Conservation (phyloP, 2,329 filamentous ascomycete genomes). For the Pseudocercospora eumusae region DNA sequence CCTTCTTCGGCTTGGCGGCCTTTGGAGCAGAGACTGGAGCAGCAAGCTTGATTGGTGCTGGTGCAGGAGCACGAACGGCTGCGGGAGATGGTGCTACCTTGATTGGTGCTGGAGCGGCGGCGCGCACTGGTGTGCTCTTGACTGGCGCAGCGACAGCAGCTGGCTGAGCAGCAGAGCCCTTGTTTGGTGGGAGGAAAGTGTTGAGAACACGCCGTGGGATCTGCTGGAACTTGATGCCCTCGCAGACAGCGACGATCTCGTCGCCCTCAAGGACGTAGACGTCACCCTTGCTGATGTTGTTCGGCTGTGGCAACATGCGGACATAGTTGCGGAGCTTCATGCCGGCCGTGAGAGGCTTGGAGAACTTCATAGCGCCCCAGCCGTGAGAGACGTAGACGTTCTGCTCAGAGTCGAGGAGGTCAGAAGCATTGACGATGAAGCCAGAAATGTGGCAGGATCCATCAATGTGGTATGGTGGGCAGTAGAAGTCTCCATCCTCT, state of each 20-base stretch:
- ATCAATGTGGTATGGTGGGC: constrained; percentile 62
- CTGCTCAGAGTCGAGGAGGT: constrained; percentile 60
- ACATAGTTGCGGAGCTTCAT: constrained; percentile 62
- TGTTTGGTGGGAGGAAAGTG: constrained; percentile 65
- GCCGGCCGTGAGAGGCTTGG: constrained; percentile 46
- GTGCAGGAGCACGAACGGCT: constrained; percentile 21
- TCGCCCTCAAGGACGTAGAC: constrained; percentile 63
- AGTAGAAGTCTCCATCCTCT: constrained; percentile 58
- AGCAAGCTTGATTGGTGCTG: constrained; percentile 28
- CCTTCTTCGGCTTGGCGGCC: constrained; percentile 55
- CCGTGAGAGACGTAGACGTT: constrained; percentile 64
- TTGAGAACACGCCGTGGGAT: constrained; percentile 68
- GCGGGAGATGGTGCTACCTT: constrained; percentile 27
- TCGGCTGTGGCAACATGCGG: constrained; percentile 59
- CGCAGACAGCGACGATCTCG: constrained; percentile 60
- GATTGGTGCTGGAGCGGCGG: constrained; percentile 38
- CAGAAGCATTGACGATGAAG: constrained; percentile 62
- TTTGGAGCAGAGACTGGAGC: constrained; percentile 36
- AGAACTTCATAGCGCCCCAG: constrained; percentile 59
- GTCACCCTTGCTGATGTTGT: constrained; percentile 60
- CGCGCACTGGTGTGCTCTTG: constrained; percentile 36
- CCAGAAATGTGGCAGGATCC: constrained; percentile 59
- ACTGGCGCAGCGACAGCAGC: constrained; percentile 42
- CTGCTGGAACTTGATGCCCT: constrained; percentile 66
- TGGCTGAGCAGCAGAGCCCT: constrained; percentile 38